A percentile compares a stretch with the other conserved stretches of the same genome.
phyloP scores from a whole-genome alignment of 129 eudicot genomes.

The Flaveria brownii region DNA sequence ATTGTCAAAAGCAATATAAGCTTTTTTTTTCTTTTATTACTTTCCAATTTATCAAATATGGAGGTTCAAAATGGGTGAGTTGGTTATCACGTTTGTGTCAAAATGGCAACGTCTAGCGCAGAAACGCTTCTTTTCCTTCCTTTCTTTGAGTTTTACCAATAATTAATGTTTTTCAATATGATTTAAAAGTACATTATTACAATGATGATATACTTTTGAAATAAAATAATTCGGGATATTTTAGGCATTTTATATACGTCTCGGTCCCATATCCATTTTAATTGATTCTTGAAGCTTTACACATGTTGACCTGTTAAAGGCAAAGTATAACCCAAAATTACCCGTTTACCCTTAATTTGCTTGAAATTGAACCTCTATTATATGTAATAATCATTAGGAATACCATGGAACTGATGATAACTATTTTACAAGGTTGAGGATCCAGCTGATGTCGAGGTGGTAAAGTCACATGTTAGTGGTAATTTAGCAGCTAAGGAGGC shows the following conservation, averaged over 20 bases:
- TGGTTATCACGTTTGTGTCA: background rate
- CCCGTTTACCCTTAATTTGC: background rate
- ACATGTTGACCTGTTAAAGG: background rate
- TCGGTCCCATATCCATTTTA: too few species aligned
- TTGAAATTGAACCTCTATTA: background rate
- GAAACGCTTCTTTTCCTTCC: background rate
- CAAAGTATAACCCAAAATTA: background rate
- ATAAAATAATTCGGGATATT: background rate
- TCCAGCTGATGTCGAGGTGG: slow-evolving; percentile 70
- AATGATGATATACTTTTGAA: background rate
- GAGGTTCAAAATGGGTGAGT: background rate
- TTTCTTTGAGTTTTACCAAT: background rate
- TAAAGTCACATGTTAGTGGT: slow-evolving; percentile 50
- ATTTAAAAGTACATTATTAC: background rate
- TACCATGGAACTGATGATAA: slow-evolving; percentile 7
- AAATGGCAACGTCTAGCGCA: background rate
- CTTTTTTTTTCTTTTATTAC: background rate
- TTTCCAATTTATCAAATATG: background rate
- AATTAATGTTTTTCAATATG: background rate
- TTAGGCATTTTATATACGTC: too few species aligned
- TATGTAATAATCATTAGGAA: background rate
- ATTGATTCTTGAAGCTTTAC: background rate
- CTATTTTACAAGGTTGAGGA: slow-evolving; percentile 83
- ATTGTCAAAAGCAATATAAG: background rate
- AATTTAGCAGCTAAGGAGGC: slow-evolving; percentile 51